These are phyloP conservation scores for Mycocalia duriaeana DNA, from an alignment of 1,284 basidiomycete species.

Conservation along the genomic window DNA sequence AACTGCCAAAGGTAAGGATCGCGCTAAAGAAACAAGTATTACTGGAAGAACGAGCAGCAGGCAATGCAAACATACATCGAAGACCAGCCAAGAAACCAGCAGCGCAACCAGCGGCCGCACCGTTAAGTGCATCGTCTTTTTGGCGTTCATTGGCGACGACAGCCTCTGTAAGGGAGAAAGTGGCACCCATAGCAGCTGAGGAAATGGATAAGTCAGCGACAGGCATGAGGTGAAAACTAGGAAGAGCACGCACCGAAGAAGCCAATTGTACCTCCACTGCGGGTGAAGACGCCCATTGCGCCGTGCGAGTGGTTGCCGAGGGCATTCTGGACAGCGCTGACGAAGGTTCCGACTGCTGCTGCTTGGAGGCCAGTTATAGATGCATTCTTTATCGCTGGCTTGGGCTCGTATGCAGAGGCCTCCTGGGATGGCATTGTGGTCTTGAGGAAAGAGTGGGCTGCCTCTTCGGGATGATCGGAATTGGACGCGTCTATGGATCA, in stretches of 20 bases:
- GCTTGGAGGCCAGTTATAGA: conserved; percentile 63
- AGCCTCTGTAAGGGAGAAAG: conserved; percentile 82
- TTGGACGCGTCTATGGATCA: too few species aligned
- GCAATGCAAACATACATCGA: conserved; percentile 54
- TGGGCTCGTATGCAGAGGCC: conserved; percentile 45
- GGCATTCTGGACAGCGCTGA: conserved; percentile 84
- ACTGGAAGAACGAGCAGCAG: conserved; percentile 7
- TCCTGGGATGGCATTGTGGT: conserved; percentile 34
- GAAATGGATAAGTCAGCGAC: conserved; percentile 7
- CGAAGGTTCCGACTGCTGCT: conserved; percentile 70
- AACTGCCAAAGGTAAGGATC: conserved; percentile 81
- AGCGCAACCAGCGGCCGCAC: conserved; percentile 86
- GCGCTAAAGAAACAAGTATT: conserved; percentile 46
- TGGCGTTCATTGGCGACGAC: conserved; percentile 78
- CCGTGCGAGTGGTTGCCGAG: conserved; percentile 77
- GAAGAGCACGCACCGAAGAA: conserved; percentile 62
- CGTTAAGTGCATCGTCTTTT: conserved; percentile 81
- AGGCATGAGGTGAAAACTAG: background rate
- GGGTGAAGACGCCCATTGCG: conserved; percentile 81
- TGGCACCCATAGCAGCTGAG: conserved; percentile 86
- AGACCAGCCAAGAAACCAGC: conserved; percentile 89
- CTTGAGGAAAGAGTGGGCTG: too few species aligned
- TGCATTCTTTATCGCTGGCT: conserved; percentile 55
- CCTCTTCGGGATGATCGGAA: too few species aligned
- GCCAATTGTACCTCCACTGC: conserved; percentile 76